Conservation (phyloP, 2,329 filamentous ascomycete species). For the Aphanocladium album region DNA sequence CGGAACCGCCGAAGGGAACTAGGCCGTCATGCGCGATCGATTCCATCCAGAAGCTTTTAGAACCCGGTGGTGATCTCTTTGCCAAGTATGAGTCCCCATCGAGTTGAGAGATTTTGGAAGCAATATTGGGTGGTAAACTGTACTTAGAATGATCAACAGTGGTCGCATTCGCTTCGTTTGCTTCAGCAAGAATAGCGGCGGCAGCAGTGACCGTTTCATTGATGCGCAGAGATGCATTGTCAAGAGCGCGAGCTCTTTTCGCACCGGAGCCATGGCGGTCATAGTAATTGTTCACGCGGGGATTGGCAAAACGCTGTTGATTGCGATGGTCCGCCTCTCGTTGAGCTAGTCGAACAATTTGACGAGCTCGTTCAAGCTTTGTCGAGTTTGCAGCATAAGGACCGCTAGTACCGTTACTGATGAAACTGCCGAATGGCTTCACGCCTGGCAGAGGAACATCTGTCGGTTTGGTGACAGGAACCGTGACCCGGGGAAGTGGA, state of each 20-base stretch:
- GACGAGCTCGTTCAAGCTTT: constrained; percentile 44
- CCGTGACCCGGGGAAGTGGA: neutral
- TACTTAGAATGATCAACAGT: constrained; percentile 6
- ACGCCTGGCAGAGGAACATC: neutral
- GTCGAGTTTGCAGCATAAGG: constrained; percentile 26
- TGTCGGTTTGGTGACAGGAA: constrained; percentile 2
- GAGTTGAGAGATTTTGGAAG: neutral
- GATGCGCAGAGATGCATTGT: neutral
- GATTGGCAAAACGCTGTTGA: neutral
- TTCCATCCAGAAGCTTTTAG: constrained; percentile 10
- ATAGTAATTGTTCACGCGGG: constrained; percentile 7
- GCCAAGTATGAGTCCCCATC: neutral
- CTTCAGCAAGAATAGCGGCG: constrained; percentile 1
- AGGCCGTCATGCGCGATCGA: neutral
- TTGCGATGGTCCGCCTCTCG: neutral
- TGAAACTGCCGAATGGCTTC: neutral
- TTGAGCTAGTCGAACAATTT: constrained; percentile 24
- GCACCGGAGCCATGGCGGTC: neutral
- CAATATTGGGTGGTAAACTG: neutral
- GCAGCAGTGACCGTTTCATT: constrained; percentile 4
- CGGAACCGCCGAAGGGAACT: constrained; percentile 9
- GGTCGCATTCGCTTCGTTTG: constrained; percentile 2
- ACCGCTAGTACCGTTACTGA: neutral
- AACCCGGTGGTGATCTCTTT: constrained; percentile 1
- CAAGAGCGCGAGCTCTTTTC: constrained; percentile 4